Conservation (phyloP, 2,329 filamentous ascomycete species). For the Venturia asperata region DNA sequence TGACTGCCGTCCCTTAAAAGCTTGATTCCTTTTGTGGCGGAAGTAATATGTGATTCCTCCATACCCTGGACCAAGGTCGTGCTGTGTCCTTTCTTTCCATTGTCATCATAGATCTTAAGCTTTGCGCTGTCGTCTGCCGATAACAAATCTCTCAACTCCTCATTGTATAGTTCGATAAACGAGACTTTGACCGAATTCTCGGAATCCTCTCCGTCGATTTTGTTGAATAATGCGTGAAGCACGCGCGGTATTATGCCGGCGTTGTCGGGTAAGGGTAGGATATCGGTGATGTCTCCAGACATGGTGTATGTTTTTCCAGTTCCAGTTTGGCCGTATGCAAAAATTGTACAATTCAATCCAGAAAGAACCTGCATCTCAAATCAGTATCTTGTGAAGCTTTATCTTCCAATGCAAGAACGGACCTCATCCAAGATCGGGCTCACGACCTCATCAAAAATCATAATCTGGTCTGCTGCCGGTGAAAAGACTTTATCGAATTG, state of each 20-base stretch:
- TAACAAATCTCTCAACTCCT: slow-evolving; percentile 86
- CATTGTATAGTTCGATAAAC: slow-evolving; percentile 97
- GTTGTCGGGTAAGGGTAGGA: slow-evolving; percentile 79
- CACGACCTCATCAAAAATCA: slow-evolving; percentile 94
- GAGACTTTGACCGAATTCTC: slow-evolving; percentile 95
- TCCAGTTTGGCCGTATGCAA: slow-evolving; percentile 95
- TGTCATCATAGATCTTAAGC: slow-evolving; percentile 92
- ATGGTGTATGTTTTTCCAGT: slow-evolving; percentile 99
- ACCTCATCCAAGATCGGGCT: slow-evolving; percentile 90
- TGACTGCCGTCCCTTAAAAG: slow-evolving; percentile 82
- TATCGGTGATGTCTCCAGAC: slow-evolving; percentile 94
- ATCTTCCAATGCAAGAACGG: slow-evolving; percentile 19
- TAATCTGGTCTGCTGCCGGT: slow-evolving; percentile 83
- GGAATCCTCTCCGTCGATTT: slow-evolving; percentile 68
- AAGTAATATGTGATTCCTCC: slow-evolving; percentile 92
- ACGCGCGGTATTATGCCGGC: slow-evolving; percentile 94
- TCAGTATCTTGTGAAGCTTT: background rate
- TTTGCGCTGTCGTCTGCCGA: slow-evolving; percentile 74
- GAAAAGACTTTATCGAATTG: slow-evolving; percentile 97
- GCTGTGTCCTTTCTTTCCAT: slow-evolving; percentile 73
- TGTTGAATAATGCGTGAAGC: slow-evolving; percentile 77
- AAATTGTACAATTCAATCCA: slow-evolving; percentile 97
- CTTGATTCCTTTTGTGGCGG: slow-evolving; percentile 76
- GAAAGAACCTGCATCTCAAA: slow-evolving; percentile 62
- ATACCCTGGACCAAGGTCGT: slow-evolving; percentile 91